Conservation (phyloP, 805 yeast genomes). For the Cyberlindnera sargentensis region DNA sequence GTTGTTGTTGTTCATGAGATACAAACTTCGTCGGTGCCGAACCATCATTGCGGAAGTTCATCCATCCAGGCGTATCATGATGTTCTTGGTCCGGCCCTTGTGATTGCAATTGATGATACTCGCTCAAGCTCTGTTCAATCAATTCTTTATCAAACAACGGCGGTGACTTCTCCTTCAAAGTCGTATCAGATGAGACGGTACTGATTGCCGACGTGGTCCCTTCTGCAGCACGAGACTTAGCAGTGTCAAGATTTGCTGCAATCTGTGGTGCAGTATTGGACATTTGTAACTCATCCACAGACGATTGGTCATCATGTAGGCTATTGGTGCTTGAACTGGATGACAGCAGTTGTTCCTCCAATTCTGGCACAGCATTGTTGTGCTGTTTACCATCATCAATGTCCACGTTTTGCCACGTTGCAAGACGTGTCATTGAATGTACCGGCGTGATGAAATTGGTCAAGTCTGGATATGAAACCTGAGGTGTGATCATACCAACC, state of each 20-base stretch:
- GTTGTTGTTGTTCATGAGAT: not conserved
- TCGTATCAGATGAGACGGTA: not conserved
- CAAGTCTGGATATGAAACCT: not conserved
- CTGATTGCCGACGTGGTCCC: not conserved
- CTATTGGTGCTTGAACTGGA: conserved; percentile 20
- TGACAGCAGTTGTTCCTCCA: conserved; percentile 18
- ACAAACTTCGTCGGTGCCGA: not conserved
- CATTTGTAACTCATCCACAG: not conserved
- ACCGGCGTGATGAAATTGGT: conserved; percentile 2
- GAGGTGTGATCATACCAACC: conserved; percentile 6
- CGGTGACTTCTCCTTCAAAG: not conserved
- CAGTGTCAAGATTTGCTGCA: too few relatives aligned
- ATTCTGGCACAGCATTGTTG: conserved; percentile 16
- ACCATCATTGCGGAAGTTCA: not conserved
- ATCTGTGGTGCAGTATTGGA: not conserved
- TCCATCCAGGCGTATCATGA: not conserved
- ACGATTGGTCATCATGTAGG: conserved; percentile 7
- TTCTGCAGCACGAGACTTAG: too few relatives aligned
- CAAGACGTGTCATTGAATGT: conserved; percentile 1
- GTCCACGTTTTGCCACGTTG: conserved; percentile 20
- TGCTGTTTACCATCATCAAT: conserved; percentile 20
- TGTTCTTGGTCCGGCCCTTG: not conserved
- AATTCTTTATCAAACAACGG: conserved; percentile 19
- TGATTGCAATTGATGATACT: conserved; percentile 3
- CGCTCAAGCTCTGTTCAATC: conserved; percentile 19